These are phyloP conservation scores for Prinsepia uniflora DNA, from an alignment of 306 rosid genomes.

Conservation along the genomic window DNA sequence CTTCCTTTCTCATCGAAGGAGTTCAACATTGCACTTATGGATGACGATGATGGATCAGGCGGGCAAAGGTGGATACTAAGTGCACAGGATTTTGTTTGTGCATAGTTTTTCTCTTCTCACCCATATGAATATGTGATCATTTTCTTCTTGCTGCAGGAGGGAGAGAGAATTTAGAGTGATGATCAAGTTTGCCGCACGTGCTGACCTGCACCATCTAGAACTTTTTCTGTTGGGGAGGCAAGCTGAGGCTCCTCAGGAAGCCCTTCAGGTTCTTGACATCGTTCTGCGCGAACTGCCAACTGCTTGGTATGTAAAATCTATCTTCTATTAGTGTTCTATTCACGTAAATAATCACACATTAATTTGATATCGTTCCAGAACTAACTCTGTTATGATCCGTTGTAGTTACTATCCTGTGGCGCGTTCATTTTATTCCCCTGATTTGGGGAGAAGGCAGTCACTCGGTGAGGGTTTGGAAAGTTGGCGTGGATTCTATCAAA, in stretches of 20 bases:
- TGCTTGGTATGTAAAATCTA: slow-evolving; percentile 42
- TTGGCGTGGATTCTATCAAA: slow-evolving; percentile 98
- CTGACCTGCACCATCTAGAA: slow-evolving; percentile 88
- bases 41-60: slow-evolving; percentile 89
- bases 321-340: not conserved
- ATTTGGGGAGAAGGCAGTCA: slow-evolving; percentile 75
- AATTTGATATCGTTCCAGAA: not conserved
- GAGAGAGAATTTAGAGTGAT: slow-evolving; percentile 77
- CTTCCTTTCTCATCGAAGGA: slow-evolving; percentile 73
- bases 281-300: slow-evolving; percentile 91
- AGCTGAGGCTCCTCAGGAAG: slow-evolving; percentile 97
- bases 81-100: not conserved
- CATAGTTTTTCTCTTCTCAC: not conserved
- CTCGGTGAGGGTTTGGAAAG: slow-evolving; percentile 96
- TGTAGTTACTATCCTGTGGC: slow-evolving; percentile 84
- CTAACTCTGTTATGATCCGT: not conserved
- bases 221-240: slow-evolving; percentile 85
- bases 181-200: slow-evolving; percentile 83
- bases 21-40: slow-evolving; percentile 57
- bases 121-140: not conserved
- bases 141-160: slow-evolving; percentile 46
- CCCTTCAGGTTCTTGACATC: slow-evolving; percentile 93
- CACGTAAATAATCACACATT: not conserved
- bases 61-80: slow-evolving; percentile 47
- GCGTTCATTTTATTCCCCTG: slow-evolving; percentile 89